phyloP scores from a whole-genome alignment of 352 stramenopile genomes.

The Pythium aristosporum region DNA sequence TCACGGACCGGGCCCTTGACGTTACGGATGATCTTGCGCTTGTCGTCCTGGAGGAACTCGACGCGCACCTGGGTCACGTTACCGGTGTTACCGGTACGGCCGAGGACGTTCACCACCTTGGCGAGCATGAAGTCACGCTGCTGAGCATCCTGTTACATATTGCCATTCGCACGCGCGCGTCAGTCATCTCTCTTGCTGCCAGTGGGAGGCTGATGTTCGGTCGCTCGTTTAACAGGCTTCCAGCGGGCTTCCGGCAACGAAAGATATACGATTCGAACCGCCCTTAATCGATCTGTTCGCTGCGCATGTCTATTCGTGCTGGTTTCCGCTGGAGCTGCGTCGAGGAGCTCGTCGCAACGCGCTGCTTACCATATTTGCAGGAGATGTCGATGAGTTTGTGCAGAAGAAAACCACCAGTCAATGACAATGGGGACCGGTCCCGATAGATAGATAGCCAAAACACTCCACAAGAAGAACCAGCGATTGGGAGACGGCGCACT shows the following conservation, averaged over 20 bases:
- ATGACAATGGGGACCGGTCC: slow-evolving; percentile 36
- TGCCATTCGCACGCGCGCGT: background rate
- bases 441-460: slow-evolving; percentile 28
- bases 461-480: slow-evolving; percentile 9
- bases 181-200: background rate
- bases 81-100: slow-evolving; percentile 99
- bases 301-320: background rate
- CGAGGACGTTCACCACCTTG: slow-evolving; percentile 98
- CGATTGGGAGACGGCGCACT: slow-evolving; percentile 12
- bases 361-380: slow-evolving; percentile 65
- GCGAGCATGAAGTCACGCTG: slow-evolving; percentile 94
- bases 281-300: slow-evolving; percentile 7
- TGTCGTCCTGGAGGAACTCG: slow-evolving; percentile 99
- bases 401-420: slow-evolving; percentile 48
- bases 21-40: slow-evolving; percentile 99
- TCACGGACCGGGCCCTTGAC: slow-evolving; percentile 99
- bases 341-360: background rate
- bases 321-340: background rate
- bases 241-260: slow-evolving; percentile 1
- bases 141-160: slow-evolving; percentile 52
- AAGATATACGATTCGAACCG: slow-evolving; percentile 11
- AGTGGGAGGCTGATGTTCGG: background rate
- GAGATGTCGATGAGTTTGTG: slow-evolving; percentile 87
- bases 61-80: slow-evolving; percentile 99
- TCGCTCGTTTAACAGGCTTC: slow-evolving; percentile 6